Evolutionary conservation across 352 stramenopile genomes (phyloP).

Genomic region (Blastocystis sp.): DNA sequence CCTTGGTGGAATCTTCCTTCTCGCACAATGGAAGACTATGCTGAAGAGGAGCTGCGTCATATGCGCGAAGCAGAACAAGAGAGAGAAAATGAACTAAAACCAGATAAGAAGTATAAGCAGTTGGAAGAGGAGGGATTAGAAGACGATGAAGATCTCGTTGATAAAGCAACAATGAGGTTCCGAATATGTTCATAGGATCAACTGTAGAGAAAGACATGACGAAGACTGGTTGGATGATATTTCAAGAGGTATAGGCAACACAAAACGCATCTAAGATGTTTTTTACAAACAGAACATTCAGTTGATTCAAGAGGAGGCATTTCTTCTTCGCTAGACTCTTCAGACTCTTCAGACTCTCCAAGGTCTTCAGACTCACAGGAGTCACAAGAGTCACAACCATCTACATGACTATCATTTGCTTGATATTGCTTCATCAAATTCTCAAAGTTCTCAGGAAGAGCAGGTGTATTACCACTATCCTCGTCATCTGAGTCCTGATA

Average conservation of each 20-base stretch:
- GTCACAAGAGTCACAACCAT: background rate
- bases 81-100: background rate
- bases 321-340: background rate
- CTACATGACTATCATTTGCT: background rate
- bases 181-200: background rate
- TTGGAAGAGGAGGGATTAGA: slow-evolving; percentile 51
- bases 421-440: slow-evolving; percentile 37
- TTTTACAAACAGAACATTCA: slow-evolving; percentile 22
- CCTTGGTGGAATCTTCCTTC: slow-evolving; percentile 59
- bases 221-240: slow-evolving; percentile 56
- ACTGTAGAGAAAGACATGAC: slow-evolving; percentile 21
- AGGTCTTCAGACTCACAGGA: background rate
- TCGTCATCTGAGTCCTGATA: slow-evolving; percentile 54
- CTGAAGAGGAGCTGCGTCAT: slow-evolving; percentile 50
- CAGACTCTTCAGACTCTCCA: background rate
- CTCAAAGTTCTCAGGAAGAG: slow-evolving; percentile 5
- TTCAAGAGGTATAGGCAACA: slow-evolving; percentile 56
- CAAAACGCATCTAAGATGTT: slow-evolving; percentile 53
- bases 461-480: background rate
- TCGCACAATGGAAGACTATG: slow-evolving; percentile 50
- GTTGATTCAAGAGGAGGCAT: slow-evolving; percentile 29
- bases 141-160: slow-evolving; percentile 44
- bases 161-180: slow-evolving; percentile 21
- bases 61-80: slow-evolving; percentile 54
- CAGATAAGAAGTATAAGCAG: slow-evolving; percentile 37